These are phyloP conservation scores for Daldinia vernicosa DNA, from an alignment of 495 filamentous ascomycete species.

Conservation along the genomic window DNA sequence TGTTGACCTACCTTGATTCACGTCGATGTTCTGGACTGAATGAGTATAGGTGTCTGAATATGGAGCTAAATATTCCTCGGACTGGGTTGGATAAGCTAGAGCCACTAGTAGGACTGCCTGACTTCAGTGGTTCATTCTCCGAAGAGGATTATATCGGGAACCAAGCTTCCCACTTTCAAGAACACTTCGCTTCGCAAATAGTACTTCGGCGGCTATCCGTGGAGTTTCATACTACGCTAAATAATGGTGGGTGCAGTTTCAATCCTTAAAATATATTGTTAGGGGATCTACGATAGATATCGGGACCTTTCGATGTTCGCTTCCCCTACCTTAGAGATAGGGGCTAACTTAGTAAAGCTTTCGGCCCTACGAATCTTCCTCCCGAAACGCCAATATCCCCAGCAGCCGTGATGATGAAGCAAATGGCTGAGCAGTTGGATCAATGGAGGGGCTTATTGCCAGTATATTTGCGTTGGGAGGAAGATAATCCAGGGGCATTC, in stretches of 20 bases:
- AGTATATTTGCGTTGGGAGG: slow-evolving; percentile 61
- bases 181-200: slow-evolving; percentile 66
- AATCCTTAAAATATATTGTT: background rate
- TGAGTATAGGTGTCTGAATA: slow-evolving; percentile 54
- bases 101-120: slow-evolving; percentile 59
- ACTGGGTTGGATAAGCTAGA: slow-evolving; percentile 63
- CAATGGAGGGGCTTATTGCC: slow-evolving; percentile 66
- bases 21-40: slow-evolving; percentile 8
- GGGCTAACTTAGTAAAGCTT: slow-evolving; percentile 30
- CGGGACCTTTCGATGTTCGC: background rate
- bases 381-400: slow-evolving; percentile 36
- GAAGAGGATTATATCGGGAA: slow-evolving; percentile 59
- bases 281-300: background rate
- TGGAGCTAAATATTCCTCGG: slow-evolving; percentile 64
- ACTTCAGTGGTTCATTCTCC: slow-evolving; percentile 57
- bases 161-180: slow-evolving; percentile 61
- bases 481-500: slow-evolving; percentile 58
- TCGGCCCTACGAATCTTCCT: slow-evolving; percentile 31
- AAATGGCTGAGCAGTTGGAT: slow-evolving; percentile 60
- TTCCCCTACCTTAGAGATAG: background rate
- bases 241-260: slow-evolving; percentile 52
- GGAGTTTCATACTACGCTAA: slow-evolving; percentile 59
- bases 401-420: slow-evolving; percentile 53
- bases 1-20: background rate
- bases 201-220: slow-evolving; percentile 62